These are phyloP conservation scores for Lasiodiplodia sp. DNA, from an alignment of 2,329 filamentous ascomycete genomes.

Conservation along the genomic window DNA sequence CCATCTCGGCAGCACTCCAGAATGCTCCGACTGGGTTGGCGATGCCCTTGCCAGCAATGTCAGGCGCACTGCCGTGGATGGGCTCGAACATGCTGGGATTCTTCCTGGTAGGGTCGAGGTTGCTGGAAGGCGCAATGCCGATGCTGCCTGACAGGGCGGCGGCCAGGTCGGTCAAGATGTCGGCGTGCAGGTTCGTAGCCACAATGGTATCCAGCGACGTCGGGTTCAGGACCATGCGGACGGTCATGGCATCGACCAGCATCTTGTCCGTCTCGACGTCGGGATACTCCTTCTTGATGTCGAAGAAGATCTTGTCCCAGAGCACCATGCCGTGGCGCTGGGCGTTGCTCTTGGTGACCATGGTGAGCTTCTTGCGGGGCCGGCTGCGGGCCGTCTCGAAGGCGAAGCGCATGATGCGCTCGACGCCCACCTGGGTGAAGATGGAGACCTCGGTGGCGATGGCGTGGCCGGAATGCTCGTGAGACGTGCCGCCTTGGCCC, in stretches of 20 bases:
- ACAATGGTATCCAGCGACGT: slow-evolving; percentile 56
- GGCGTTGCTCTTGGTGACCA: slow-evolving; percentile 59
- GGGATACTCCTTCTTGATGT: slow-evolving; percentile 55
- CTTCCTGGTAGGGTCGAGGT: slow-evolving; percentile 67
- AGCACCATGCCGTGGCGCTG: slow-evolving; percentile 59
- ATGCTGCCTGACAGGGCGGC: slow-evolving; percentile 71
- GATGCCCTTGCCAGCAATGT: slow-evolving; percentile 69
- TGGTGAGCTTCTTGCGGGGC: slow-evolving; percentile 55
- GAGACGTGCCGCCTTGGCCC: slow-evolving; percentile 54
- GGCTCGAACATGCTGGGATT: slow-evolving; percentile 70
- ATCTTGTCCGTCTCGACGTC: slow-evolving; percentile 57
- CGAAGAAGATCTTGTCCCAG: slow-evolving; percentile 57
- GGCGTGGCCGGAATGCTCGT: slow-evolving; percentile 49
- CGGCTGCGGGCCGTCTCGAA: slow-evolving; percentile 54
- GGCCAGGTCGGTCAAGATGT: slow-evolving; percentile 72
- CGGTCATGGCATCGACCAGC: slow-evolving; percentile 59
- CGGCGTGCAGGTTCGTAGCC: slow-evolving; percentile 60
- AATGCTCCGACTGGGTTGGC: slow-evolving; percentile 72
- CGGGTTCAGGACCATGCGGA: slow-evolving; percentile 56
- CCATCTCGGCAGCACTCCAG: slow-evolving; percentile 74
- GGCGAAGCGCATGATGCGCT: slow-evolving; percentile 57
- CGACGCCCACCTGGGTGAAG: slow-evolving; percentile 54
- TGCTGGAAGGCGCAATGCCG: slow-evolving; percentile 72
- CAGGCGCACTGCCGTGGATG: slow-evolving; percentile 69
- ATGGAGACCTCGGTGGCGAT: slow-evolving; percentile 57